phyloP scores from a whole-genome alignment of 2,329 filamentous ascomycete species.

The Colletotrichum destructivum region DNA sequence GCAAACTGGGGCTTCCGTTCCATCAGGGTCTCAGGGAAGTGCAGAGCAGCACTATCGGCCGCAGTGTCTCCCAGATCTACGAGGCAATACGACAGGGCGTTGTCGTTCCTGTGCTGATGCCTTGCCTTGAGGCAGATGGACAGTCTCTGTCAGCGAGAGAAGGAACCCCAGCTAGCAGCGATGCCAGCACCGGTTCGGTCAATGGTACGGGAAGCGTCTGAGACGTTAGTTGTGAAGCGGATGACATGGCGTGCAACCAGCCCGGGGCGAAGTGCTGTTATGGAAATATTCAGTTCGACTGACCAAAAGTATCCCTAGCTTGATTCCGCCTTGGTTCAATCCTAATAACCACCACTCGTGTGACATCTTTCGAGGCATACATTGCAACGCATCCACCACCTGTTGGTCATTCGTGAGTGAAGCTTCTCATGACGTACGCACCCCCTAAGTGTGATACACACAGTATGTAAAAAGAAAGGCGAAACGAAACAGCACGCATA shows the following conservation, averaged over 20 bases:
- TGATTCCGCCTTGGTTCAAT: too few relatives aligned
- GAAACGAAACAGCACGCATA: too few relatives aligned
- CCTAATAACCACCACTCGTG: background rate
- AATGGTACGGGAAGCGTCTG: background rate
- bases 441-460: too few relatives aligned
- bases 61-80: constrained; percentile 51
- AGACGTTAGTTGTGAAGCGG: background rate
- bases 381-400: too few relatives aligned
- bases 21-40: constrained; percentile 51
- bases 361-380: background rate
- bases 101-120: constrained; percentile 31
- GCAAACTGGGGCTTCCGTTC: constrained; percentile 47
- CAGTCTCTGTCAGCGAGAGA: background rate
- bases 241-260: background rate
- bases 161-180: constrained; percentile 5
- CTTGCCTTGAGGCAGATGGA: background rate
- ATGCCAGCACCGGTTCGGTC: background rate
- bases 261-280: background rate
- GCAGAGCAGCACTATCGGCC: constrained; percentile 52
- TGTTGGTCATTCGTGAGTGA: too few relatives aligned
- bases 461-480: too few relatives aligned
- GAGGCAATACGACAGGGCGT: constrained; percentile 43
- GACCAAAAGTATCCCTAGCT: background rate
- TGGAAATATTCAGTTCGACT: background rate
- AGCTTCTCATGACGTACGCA: too few relatives aligned